Conservation (phyloP, 805 yeast genomes). For the Starmerella cellae region DNA sequence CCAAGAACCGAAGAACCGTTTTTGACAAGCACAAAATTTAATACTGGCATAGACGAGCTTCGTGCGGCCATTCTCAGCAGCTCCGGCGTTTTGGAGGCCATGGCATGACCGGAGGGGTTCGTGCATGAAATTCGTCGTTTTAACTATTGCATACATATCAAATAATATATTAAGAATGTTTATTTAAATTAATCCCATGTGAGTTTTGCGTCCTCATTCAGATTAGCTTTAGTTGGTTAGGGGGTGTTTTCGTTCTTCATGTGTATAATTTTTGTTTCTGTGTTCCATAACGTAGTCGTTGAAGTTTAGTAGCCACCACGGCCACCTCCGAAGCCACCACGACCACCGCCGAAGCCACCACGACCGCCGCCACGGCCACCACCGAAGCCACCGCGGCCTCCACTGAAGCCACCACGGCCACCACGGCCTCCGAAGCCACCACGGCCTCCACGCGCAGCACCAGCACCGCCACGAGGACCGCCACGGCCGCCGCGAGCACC, state of each 20-base stretch:
- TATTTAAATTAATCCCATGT: not conserved
- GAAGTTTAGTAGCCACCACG: too few species aligned
- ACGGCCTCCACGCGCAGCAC: conserved; percentile 28
- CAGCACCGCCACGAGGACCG: conserved; percentile 33
- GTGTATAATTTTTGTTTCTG: too few species aligned
- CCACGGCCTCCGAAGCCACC: conserved; percentile 26
- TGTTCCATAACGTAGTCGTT: too few species aligned
- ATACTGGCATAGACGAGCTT: conserved; percentile 23
- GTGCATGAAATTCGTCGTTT: too few species aligned
- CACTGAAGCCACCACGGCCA: conserved; percentile 27
- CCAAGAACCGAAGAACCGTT: conserved; percentile 3
- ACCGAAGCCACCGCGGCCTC: conserved; percentile 30
- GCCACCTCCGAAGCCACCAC: too few species aligned
- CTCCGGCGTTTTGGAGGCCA: conserved; percentile 19
- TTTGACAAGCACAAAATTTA: conserved; percentile 18
- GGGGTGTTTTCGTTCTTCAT: too few species aligned
- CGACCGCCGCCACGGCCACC: conserved; percentile 22
- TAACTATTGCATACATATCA: too few species aligned
- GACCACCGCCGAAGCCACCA: conserved; percentile 22
- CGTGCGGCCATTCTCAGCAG: conserved; percentile 20
- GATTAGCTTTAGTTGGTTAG: too few species aligned
- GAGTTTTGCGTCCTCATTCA: not conserved
- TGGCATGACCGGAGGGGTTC: conserved; percentile 2
- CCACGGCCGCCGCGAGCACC: conserved; percentile 46
- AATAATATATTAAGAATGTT: conserved; percentile 15